Evolutionary conservation across 352 stramenopile species (phyloP).

Genomic region (Phytopythium sindhum): DNA sequence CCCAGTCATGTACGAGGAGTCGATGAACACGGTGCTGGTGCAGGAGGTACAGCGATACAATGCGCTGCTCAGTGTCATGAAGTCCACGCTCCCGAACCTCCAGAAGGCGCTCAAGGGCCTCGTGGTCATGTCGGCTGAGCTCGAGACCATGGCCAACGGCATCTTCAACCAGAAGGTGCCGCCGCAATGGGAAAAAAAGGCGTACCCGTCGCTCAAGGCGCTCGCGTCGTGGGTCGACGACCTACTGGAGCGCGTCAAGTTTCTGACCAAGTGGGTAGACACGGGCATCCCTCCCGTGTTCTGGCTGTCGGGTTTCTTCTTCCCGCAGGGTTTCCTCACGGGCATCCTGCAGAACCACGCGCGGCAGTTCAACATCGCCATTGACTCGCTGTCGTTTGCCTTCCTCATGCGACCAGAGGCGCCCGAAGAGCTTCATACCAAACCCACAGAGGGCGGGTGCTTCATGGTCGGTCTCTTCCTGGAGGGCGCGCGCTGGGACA

Average conservation of each 20-base stretch:
- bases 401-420: conserved; percentile 70
- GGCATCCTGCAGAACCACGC: conserved; percentile 82
- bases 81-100: conserved; percentile 74
- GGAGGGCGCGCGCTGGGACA: conserved; percentile 38
- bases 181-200: conserved; percentile 82
- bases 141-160: conserved; percentile 77
- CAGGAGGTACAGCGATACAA: conserved; percentile 93
- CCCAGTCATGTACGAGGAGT: conserved; percentile 87
- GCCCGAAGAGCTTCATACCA: conserved; percentile 32
- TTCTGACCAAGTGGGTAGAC: conserved; percentile 62
- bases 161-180: conserved; percentile 90
- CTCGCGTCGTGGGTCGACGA: conserved; percentile 88
- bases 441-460: conserved; percentile 22
- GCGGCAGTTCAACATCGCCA: conserved; percentile 72
- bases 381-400: conserved; percentile 82
- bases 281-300: conserved; percentile 52
- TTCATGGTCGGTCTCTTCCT: conserved; percentile 38
- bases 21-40: conserved; percentile 91
- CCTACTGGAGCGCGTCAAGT: conserved; percentile 67
- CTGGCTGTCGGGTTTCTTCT: conserved; percentile 84
- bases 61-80: conserved; percentile 79
- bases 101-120: conserved; percentile 85
- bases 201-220: conserved; percentile 90
- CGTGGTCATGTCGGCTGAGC: conserved; percentile 58
- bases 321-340: conserved; percentile 77